These are phyloP conservation scores for Mytilinidion resinicola DNA, from an alignment of 495 filamentous ascomycete genomes.

Conservation along the genomic window DNA sequence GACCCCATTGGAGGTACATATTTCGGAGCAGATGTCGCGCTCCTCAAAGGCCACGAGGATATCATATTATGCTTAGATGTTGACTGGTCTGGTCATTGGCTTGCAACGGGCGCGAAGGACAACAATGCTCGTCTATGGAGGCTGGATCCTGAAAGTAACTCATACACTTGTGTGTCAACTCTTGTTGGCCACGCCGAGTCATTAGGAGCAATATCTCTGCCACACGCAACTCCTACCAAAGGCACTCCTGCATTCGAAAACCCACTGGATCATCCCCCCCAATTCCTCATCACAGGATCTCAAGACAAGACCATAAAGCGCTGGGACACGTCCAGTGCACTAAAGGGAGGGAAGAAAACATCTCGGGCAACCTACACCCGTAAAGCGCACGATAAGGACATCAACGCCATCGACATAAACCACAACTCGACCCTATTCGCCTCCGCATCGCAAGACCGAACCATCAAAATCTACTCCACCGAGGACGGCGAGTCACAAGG, in stretches of 20 bases:
- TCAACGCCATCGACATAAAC: slow-evolving; percentile 85
- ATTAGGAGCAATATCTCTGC: slow-evolving; percentile 83
- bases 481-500: slow-evolving; percentile 84
- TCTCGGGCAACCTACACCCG: slow-evolving; percentile 60
- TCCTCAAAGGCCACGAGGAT: slow-evolving; percentile 84
- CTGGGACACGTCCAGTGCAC: slow-evolving; percentile 57
- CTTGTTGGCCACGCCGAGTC: slow-evolving; percentile 93
- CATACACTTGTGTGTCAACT: slow-evolving; percentile 70
- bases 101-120: slow-evolving; percentile 93
- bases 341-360: slow-evolving; percentile 34
- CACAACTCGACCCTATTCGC: slow-evolving; percentile 66
- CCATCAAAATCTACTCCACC: slow-evolving; percentile 90
- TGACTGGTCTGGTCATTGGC: slow-evolving; percentile 95
- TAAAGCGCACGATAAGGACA: slow-evolving; percentile 97
- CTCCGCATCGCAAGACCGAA: slow-evolving; percentile 91
- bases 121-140: slow-evolving; percentile 90
- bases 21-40: slow-evolving; percentile 79
- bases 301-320: slow-evolving; percentile 92
- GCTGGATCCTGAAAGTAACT: slow-evolving; percentile 67
- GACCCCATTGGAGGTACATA: slow-evolving; percentile 38
- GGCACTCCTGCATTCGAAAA: slow-evolving; percentile 57
- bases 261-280: slow-evolving; percentile 71
- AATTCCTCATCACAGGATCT: slow-evolving; percentile 82
- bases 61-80: slow-evolving; percentile 92
- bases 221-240: slow-evolving; percentile 56